Conservation (phyloP, 2,329 filamentous ascomycete genomes). For the Exophiala oligosperma region DNA sequence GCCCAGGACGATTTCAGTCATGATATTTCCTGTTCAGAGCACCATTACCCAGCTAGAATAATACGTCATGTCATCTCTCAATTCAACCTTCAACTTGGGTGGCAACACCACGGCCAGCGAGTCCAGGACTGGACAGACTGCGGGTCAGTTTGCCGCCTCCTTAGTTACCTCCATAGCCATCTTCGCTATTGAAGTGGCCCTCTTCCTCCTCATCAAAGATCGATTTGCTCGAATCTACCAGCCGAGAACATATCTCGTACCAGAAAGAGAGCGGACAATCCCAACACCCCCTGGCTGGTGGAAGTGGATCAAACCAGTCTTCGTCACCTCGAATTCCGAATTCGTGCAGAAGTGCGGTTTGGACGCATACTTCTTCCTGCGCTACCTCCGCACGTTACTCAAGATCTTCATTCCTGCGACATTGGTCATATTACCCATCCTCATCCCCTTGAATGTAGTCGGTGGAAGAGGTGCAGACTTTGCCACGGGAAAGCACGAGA, state of each 20-base stretch:
- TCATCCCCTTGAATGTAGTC: constrained; percentile 80
- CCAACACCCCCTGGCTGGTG: constrained; percentile 63
- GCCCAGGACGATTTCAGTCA: no score
- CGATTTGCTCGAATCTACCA: constrained; percentile 82
- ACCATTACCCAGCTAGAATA: background rate
- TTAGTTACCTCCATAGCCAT: constrained; percentile 62
- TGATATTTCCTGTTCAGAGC: background rate
- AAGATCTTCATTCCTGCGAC: constrained; percentile 89
- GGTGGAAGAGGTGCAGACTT: constrained; percentile 66
- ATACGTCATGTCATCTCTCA: constrained; percentile 20
- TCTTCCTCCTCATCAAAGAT: constrained; percentile 76
- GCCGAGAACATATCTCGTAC: constrained; percentile 81
- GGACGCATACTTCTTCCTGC: constrained; percentile 95
- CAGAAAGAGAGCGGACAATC: constrained; percentile 79
- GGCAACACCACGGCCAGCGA: constrained; percentile 16
- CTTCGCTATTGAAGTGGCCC: constrained; percentile 62
- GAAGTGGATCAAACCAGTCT: constrained; percentile 58
- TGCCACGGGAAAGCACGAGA: constrained; percentile 37
- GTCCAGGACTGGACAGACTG: constrained; percentile 26
- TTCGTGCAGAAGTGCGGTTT: constrained; percentile 94
- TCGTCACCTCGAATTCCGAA: constrained; percentile 71
- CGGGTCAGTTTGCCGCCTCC: constrained; percentile 62
- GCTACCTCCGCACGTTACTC: constrained; percentile 81
- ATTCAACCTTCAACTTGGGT: constrained; percentile 17
- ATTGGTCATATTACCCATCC: constrained; percentile 74